These are phyloP conservation scores for Schwanniomyces etchellsii DNA, from an alignment of 1,139 yeast species.

Conservation along the genomic window DNA sequence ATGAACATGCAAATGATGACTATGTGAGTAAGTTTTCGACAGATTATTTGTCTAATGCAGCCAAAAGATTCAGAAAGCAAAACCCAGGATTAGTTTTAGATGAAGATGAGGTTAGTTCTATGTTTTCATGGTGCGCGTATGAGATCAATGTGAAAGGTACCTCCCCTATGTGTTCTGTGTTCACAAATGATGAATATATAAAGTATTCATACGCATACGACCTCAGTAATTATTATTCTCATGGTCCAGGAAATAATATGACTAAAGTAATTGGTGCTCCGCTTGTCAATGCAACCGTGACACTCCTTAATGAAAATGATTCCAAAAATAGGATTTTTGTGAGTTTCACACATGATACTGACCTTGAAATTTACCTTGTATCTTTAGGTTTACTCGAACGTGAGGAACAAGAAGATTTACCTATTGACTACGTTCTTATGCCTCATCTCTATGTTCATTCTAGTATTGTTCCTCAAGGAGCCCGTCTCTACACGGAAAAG, in stretches of 20 bases:
- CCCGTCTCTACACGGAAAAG: conserved; percentile 46
- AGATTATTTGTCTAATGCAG: conserved; percentile 12
- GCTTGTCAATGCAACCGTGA: conserved; percentile 43
- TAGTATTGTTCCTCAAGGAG: conserved; percentile 53
- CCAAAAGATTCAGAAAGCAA: conserved; percentile 13
- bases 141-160: conserved; percentile 48
- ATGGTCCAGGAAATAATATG: conserved; percentile 46
- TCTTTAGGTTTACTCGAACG: conserved; percentile 44
- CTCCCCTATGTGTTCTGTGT: conserved; percentile 43
- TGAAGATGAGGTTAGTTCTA: conserved; percentile 30
- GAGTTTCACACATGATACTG: conserved; percentile 58
- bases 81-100: conserved; percentile 33
- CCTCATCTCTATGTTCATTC: conserved; percentile 40
- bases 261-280: conserved; percentile 42
- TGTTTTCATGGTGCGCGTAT: conserved; percentile 47
- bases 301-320: conserved; percentile 29
- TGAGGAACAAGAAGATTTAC: conserved; percentile 15
- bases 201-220: conserved; percentile 39
- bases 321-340: conserved; percentile 29
- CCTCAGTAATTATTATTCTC: conserved; percentile 38
- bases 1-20: conserved; percentile 7
- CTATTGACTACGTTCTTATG: conserved; percentile 26
- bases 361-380: conserved; percentile 43
- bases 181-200: conserved; percentile 45
- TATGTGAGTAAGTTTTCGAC: conserved; percentile 11